A percentile compares a stretch with the other conserved stretches of the same genome.
These are phyloP conservation scores for Malassezia cuniculi DNA, from an alignment of 1,284 basidiomycete species.

Conservation along the genomic window DNA sequence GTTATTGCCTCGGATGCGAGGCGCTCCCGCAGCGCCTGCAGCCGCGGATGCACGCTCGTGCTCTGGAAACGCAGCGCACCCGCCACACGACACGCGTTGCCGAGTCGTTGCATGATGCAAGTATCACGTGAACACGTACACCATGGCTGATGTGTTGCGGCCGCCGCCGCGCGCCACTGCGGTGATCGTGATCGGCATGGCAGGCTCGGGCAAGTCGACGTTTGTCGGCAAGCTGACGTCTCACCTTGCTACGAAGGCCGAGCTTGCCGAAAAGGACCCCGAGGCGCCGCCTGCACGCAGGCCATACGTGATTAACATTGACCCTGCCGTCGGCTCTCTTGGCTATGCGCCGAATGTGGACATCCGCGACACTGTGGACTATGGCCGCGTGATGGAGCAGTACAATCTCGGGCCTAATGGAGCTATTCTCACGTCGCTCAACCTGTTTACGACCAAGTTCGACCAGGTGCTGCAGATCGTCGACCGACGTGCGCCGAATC, in stretches of 20 bases:
- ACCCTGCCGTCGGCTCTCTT: slow-evolving; percentile 80
- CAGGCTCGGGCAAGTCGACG: slow-evolving; percentile 88
- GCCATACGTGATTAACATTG: slow-evolving; percentile 92
- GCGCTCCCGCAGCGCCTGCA: slow-evolving; percentile 23
- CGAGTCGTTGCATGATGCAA: neutral
- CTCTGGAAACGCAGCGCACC: slow-evolving; percentile 1
- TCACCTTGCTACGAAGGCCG: slow-evolving; percentile 15
- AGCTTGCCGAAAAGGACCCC: neutral
- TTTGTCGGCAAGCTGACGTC: slow-evolving; percentile 55
- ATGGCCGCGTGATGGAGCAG: slow-evolving; percentile 99
- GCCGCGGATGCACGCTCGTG: slow-evolving; percentile 3
- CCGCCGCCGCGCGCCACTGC: slow-evolving; percentile 34
- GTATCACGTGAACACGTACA: neutral
- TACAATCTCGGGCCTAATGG: slow-evolving; percentile 98
- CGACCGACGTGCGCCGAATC: slow-evolving; percentile 72
- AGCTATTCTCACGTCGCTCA: slow-evolving; percentile 89
- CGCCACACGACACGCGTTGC: neutral
- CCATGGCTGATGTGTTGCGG: slow-evolving; percentile 11
- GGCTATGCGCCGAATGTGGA: slow-evolving; percentile 95
- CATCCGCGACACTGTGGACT: slow-evolving; percentile 93
- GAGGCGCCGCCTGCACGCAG: slow-evolving; percentile 47
- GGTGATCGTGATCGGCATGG: slow-evolving; percentile 58
- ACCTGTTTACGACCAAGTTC: slow-evolving; percentile 97
- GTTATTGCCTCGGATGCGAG: slow-evolving; percentile 23
- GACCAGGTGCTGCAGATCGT: slow-evolving; percentile 88